phyloP scores from a whole-genome alignment of 108 stramenopile species.

The Pseudonitzschia delicatissima region DNA sequence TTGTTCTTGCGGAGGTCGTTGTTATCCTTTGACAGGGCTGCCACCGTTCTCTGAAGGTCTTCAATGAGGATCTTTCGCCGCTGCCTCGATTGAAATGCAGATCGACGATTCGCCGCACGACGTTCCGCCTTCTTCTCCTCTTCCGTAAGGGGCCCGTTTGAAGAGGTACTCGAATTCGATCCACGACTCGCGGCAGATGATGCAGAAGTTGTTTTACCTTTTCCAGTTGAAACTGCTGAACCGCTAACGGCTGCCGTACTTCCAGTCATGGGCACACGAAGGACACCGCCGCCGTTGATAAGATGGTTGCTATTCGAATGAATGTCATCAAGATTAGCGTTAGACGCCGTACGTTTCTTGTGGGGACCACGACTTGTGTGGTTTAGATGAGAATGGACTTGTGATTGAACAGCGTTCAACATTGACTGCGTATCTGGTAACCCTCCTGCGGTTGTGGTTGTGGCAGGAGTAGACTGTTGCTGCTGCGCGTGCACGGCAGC shows the following conservation, averaged over 20 bases:
- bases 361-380: slow-evolving; percentile 13
- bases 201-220: not conserved
- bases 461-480: not conserved
- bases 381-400: not conserved
- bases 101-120: slow-evolving; percentile 53
- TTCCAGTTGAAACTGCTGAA: not conserved
- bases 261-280: slow-evolving; percentile 3
- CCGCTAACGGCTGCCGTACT: not conserved
- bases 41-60: slow-evolving; percentile 45
- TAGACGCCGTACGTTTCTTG: slow-evolving; percentile 13
- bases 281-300: not conserved
- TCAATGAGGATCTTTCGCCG: slow-evolving; percentile 57
- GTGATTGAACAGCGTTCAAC: not conserved
- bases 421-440: not conserved
- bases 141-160: slow-evolving; percentile 3
- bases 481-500: slow-evolving; percentile 4
- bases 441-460: not conserved
- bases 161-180: not conserved
- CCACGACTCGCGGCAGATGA: not conserved
- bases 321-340: not conserved
- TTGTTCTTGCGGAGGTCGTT: slow-evolving; percentile 37
- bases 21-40: slow-evolving; percentile 40
- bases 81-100: slow-evolving; percentile 56
- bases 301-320: not conserved
- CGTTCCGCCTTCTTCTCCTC: slow-evolving; percentile 40